These are phyloP conservation scores for Begonia fuchsioides DNA, from an alignment of 306 rosid species.

Conservation along the genomic window DNA sequence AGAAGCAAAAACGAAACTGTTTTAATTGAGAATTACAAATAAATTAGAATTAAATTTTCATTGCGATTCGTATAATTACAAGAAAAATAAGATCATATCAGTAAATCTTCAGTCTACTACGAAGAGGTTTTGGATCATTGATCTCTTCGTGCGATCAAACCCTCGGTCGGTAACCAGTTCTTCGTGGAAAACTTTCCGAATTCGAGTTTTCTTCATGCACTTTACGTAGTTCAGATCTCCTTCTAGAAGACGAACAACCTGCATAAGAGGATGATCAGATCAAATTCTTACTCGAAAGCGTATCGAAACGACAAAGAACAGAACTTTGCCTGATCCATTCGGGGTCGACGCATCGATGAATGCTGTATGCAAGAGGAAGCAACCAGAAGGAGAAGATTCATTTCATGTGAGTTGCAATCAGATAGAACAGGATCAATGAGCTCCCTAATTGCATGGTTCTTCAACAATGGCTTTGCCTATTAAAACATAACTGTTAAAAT, in stretches of 20 bases:
- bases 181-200: slow-evolving; percentile 42
- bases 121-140: no score
- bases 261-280: slow-evolving; percentile 6
- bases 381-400: slow-evolving; percentile 53
- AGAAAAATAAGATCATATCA: no score
- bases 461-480: slow-evolving; percentile 85
- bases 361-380: slow-evolving; percentile 78
- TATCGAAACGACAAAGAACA: not conserved
- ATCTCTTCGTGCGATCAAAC: no score
- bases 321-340: slow-evolving; percentile 49
- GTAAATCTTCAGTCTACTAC: no score
- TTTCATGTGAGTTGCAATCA: slow-evolving; percentile 32
- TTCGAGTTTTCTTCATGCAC: slow-evolving; percentile 42
- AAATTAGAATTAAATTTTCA: no score
- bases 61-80: no score
- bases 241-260: slow-evolving; percentile 61
- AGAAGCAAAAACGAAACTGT: not conserved
- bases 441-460: slow-evolving; percentile 37
- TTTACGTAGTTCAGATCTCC: slow-evolving; percentile 69
- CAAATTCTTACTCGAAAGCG: not conserved
- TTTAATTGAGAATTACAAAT: no score
- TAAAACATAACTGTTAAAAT: no score
- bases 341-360: slow-evolving; percentile 76
- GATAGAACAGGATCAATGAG: slow-evolving; percentile 52
- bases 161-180: slow-evolving; percentile 17